These are phyloP conservation scores for Microcyclosporella mali DNA, from an alignment of 2,329 filamentous ascomycete species.

Conservation along the genomic window DNA sequence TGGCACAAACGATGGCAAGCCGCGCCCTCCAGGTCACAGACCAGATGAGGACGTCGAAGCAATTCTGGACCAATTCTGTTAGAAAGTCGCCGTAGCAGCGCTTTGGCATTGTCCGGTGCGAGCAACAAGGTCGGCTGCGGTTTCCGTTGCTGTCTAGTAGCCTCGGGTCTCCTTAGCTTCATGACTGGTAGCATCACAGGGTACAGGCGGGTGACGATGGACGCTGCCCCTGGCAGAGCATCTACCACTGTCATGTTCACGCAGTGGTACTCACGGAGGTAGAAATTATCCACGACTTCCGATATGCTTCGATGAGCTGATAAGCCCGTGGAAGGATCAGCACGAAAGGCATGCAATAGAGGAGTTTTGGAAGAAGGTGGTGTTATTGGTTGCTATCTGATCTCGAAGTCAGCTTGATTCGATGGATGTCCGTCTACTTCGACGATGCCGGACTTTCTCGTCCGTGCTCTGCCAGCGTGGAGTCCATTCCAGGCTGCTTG, in stretches of 20 bases:
- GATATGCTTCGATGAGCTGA: slow-evolving; percentile 36
- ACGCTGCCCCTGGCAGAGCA: slow-evolving; percentile 35
- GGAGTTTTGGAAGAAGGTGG: slow-evolving; percentile 35
- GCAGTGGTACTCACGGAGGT: slow-evolving; percentile 31
- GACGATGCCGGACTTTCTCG: no score
- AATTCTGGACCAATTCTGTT: neutral
- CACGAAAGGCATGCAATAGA: slow-evolving; percentile 35
- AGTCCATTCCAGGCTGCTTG: no score
- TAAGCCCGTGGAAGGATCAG: slow-evolving; percentile 33
- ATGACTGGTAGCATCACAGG: slow-evolving; percentile 38
- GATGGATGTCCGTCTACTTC: no score
- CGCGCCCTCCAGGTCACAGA: slow-evolving; percentile 37
- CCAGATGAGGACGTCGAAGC: slow-evolving; percentile 36
- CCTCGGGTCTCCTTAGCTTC: slow-evolving; percentile 39
- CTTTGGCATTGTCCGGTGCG: no score
- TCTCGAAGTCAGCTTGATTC: neutral
- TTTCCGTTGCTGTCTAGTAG: slow-evolving; percentile 39
- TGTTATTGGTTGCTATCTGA: slow-evolving; percentile 27
- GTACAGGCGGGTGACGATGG: slow-evolving; percentile 36
- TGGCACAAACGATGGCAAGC: slow-evolving; percentile 40
- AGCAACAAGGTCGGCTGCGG: no score
- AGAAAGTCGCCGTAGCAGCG: neutral
- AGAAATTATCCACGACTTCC: slow-evolving; percentile 31
- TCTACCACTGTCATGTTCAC: slow-evolving; percentile 34
- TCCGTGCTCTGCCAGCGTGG: no score